phyloP scores from a whole-genome alignment of 305 asterid species.

The Solanum hybrid region DNA sequence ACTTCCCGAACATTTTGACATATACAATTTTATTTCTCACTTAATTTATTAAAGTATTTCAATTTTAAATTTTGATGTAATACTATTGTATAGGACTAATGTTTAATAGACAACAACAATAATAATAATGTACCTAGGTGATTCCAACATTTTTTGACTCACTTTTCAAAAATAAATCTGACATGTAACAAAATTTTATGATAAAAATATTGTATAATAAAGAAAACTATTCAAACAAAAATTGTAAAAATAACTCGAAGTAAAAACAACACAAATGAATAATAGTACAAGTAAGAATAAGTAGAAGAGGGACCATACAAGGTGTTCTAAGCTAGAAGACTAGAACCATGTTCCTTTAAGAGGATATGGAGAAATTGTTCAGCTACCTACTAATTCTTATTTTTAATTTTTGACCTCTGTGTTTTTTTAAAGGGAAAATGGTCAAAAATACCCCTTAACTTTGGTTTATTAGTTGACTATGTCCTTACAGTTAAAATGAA shows the following conservation, averaged over 20 bases:
- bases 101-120: not conserved
- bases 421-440: too few species aligned
- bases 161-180: too few species aligned
- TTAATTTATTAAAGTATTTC: not conserved
- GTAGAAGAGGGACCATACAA: not conserved
- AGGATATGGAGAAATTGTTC: not conserved
- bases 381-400: too few species aligned
- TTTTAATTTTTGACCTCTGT: too few species aligned
- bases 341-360: not conserved
- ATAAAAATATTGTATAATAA: not conserved
- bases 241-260: not conserved
- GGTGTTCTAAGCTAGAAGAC: not conserved
- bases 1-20: not conserved
- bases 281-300: too few species aligned
- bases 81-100: not conserved
- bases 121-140: not conserved
- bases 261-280: too few species aligned
- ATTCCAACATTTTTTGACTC: not conserved
- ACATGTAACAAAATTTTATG: not conserved
- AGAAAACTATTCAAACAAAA: not conserved
- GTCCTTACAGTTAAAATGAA: too few species aligned
- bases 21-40: not conserved
- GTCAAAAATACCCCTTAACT: too few species aligned
- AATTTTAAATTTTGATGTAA: not conserved
- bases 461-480: too few species aligned